Conservation (phyloP, 176 grass and related monocot species). For the Avena insularis region DNA sequence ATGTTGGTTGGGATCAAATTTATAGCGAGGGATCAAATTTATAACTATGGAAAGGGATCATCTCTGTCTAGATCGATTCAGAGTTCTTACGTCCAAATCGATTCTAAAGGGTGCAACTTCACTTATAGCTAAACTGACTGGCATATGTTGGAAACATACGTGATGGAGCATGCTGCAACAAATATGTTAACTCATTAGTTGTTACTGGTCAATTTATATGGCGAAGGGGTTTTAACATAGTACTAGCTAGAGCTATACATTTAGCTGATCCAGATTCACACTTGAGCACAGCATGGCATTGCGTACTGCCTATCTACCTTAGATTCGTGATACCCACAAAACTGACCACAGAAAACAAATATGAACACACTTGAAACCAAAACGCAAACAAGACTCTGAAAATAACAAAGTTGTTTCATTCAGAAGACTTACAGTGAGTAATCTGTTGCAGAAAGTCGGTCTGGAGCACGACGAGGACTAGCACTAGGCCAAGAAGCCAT, state of each 20-base stretch:
- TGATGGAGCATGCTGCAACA: not conserved
- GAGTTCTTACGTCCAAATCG: not conserved
- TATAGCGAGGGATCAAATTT: not conserved
- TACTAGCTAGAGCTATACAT: not conserved
- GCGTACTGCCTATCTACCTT: not conserved
- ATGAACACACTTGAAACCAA: not conserved
- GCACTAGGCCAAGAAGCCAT: constrained; percentile 34
- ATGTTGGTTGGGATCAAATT: not conserved
- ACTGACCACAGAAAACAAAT: not conserved
- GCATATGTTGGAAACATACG: not conserved
- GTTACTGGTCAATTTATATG: not conserved
- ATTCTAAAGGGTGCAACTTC: not conserved
- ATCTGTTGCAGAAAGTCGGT: constrained; percentile 32
- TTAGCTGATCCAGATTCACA: not conserved
- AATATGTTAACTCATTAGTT: not conserved
- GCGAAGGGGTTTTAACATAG: not conserved
- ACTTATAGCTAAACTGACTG: not conserved
- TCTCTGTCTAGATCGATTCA: not conserved
- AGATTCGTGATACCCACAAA: not conserved
- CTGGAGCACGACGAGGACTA: constrained; percentile 41
- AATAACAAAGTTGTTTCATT: not conserved
- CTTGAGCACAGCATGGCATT: not conserved
- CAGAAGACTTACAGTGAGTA: constrained; percentile 12
- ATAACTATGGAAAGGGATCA: not conserved
- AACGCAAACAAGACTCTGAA: too few species aligned